A percentile compares a stretch with the other conserved stretches of the same genome.
phyloP scores from a whole-genome alignment of 176 grass and related monocot species.

The Oryza glaberrima region DNA sequence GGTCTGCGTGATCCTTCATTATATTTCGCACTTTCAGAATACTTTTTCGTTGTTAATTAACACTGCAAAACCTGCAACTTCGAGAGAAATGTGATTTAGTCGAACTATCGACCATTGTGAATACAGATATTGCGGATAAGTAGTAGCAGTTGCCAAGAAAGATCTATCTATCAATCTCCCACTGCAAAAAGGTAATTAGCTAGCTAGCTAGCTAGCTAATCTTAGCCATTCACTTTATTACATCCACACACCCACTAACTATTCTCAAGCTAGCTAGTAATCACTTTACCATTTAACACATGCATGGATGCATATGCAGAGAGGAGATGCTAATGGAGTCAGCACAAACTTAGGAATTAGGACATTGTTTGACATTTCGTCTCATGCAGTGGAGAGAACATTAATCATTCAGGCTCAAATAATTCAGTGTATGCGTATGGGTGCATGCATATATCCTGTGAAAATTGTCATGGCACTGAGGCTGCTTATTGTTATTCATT shows the following conservation, averaged over 20 bases:
- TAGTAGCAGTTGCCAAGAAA: slow-evolving; percentile 2
- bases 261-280: background rate
- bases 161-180: background rate
- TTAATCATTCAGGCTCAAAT: background rate
- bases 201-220: background rate
- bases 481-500: background rate
- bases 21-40: background rate
- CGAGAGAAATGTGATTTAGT: slow-evolving; percentile 29
- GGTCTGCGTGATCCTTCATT: too few species aligned
- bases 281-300: slow-evolving; percentile 4
- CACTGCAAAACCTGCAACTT: background rate
- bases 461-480: background rate
- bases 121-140: background rate
- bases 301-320: background rate
- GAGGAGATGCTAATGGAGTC: slow-evolving; percentile 2
- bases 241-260: slow-evolving; percentile 2
- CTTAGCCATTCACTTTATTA: background rate
- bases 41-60: slow-evolving; percentile 4
- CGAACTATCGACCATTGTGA: background rate
- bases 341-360: background rate
- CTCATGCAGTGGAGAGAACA: background rate
- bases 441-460: background rate
- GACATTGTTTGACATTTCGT: background rate
- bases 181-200: background rate
- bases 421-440: slow-evolving; percentile 17